These are phyloP conservation scores for Fusarium foetens DNA, from an alignment of 2,329 filamentous ascomycete genomes.

Conservation along the genomic window DNA sequence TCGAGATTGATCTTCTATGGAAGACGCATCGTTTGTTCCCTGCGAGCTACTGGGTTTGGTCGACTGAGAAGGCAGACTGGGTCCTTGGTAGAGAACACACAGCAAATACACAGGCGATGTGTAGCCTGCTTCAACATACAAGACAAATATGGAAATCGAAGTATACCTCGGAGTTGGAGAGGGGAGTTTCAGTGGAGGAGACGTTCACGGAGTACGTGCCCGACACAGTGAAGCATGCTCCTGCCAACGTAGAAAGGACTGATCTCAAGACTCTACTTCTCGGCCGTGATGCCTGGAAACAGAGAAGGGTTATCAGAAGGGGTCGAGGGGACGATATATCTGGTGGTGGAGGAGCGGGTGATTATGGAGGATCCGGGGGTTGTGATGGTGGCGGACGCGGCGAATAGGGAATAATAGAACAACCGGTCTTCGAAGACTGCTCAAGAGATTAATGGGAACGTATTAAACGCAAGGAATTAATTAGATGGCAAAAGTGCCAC, in stretches of 20 bases:
- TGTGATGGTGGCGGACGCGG: background rate
- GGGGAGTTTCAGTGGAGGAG: background rate
- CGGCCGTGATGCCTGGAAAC: background rate
- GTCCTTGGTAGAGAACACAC: background rate
- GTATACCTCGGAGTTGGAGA: accelerated
- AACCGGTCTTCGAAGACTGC: accelerated
- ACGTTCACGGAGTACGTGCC: background rate
- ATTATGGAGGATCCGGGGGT: background rate
- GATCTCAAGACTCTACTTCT: background rate
- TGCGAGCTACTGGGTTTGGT: background rate
- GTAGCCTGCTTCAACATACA: background rate
- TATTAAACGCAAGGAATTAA: background rate
- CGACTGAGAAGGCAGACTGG: background rate
- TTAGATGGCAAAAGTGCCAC: no score
- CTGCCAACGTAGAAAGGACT: background rate
- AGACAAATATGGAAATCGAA: background rate
- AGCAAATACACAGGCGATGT: accelerated
- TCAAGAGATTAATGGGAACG: background rate
- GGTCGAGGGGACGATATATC: background rate
- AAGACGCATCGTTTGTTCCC: background rate
- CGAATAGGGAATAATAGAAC: background rate
- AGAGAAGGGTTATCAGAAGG: background rate
- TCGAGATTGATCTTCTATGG: slow-evolving; percentile 6
- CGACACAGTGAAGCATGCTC: background rate
- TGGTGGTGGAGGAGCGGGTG: background rate